Evolutionary conservation across 768 basidiomycete species (phyloP), one percentile per base, ranked within the genome.

Genomic region (Suillus luteus): DNA sequence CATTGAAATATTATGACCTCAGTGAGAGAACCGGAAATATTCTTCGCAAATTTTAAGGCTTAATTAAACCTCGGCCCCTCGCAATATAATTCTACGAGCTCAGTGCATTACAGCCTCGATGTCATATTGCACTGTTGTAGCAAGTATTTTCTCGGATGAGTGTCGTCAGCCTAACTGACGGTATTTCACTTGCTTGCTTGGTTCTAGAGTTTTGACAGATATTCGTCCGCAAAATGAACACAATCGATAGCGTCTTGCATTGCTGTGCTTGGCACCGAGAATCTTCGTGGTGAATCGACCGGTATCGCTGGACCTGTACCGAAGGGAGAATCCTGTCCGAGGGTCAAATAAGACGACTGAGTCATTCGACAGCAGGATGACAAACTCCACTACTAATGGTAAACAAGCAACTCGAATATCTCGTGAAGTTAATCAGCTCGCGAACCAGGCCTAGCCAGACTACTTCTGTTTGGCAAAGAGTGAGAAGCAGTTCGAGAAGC

Each of bases 401-500:
- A 57, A 57, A 38, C 15, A 57, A 24, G 37, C 37, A 24, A 40
- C 52, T n/a, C 19, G 3, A 35, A 11, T 33, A 1, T n/a, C 24
- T 57, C 8, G 38, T 40, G 9, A 40, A 40, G 15, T 40, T 40
- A 27, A 40, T 40, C 37, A 24, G 37, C 37, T 40, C 9, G 15
- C 55, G 55, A 38, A 57, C 24, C 38, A 38, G 22, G 7, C 22
- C 9, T 9, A 38, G n/a, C 4, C 55, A 24, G n/a, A 22, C 14
- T 24, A 17, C 38, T 57, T 57, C 55, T 24, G 15, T 40, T 40
- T 40, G 37, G 24, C 15, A 2, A 57, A 40, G 38, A 24, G 24
- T 17, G 37, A 40, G 24, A 57, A 57, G 22, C 37, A 40, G 8
- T 57, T 57, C 24, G 15, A 17, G 55, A 57, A 57, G 55, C 24